Percentiles rank a stretch among this genome's conserved stretches.
Evolutionary conservation across 1,284 basidiomycete species (phyloP).

Genomic region (Ganoderma sp.): DNA sequence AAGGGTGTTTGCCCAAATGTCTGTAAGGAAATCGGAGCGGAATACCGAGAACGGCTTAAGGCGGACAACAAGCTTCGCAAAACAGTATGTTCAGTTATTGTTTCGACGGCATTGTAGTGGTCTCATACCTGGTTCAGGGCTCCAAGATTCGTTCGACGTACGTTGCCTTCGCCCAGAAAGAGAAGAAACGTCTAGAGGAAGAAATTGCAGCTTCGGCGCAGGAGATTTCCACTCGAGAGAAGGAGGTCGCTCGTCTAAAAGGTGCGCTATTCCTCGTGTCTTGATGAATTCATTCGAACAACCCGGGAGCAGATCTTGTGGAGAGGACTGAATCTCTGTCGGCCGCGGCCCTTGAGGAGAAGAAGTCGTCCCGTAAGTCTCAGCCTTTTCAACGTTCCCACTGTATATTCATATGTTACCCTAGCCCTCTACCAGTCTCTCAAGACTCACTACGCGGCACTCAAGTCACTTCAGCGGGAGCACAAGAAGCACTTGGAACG

Average conservation of each 20-base stretch:
- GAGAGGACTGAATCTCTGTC: constrained; percentile 76
- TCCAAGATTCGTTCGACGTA: constrained; percentile 91
- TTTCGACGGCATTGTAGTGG: not conserved
- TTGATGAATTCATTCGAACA: not conserved
- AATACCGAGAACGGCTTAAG: constrained; percentile 67
- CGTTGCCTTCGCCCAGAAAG: constrained; percentile 85
- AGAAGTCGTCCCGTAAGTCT: constrained; percentile 82
- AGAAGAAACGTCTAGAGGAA: constrained; percentile 80
- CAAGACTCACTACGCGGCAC: constrained; percentile 72
- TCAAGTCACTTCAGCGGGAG: constrained; percentile 78
- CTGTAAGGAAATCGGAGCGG: constrained; percentile 81
- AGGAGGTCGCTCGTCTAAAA: constrained; percentile 72
- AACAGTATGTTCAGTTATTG: constrained; percentile 58
- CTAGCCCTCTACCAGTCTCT: constrained; percentile 83
- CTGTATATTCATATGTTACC: not conserved
- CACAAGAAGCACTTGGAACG: constrained; percentile 76
- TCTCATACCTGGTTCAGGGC: constrained; percentile 57
- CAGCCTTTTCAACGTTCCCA: constrained; percentile 34
- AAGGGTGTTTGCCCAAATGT: constrained; percentile 80
- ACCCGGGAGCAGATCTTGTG: constrained; percentile 57
- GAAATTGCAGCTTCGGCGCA: constrained; percentile 58
- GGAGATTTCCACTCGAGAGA: constrained; percentile 67
- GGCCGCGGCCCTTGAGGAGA: constrained; percentile 76
- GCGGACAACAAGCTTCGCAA: constrained; percentile 80
- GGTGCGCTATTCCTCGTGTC: constrained; percentile 46